A percentile compares a stretch with the other conserved stretches of the same genome.
phyloP scores from a whole-genome alignment of 2,329 filamentous ascomycete species.

The Aspergillus sp. region DNA sequence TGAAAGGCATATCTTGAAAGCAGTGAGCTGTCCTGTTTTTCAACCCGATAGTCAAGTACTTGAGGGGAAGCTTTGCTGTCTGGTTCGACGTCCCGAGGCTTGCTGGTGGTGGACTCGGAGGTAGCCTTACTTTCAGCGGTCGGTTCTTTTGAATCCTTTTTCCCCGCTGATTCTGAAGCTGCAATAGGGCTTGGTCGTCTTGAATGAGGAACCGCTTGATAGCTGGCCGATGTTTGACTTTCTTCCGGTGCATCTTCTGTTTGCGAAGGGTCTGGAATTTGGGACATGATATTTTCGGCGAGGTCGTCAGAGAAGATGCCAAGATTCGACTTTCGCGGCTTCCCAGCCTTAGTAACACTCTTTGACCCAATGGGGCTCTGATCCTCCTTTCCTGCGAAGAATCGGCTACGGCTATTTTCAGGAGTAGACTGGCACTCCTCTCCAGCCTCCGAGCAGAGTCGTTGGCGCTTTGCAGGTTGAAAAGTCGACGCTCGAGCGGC shows the following conservation, averaged over 20 bases:
- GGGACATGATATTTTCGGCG: slow-evolving; percentile 43
- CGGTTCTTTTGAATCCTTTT: background rate
- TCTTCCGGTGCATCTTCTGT: background rate
- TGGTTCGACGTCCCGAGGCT: slow-evolving; percentile 9
- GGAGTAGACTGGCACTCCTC: slow-evolving; percentile 27
- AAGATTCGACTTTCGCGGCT: slow-evolving; percentile 37
- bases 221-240: background rate
- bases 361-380: slow-evolving; percentile 34
- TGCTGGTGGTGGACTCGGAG: slow-evolving; percentile 1
- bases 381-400: slow-evolving; percentile 35
- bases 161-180: background rate
- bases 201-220: background rate
- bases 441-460: slow-evolving; percentile 43
- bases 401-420: slow-evolving; percentile 37
- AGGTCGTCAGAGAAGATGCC: slow-evolving; percentile 48
- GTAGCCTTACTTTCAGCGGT: background rate
- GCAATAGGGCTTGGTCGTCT: background rate
- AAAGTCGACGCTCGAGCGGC: slow-evolving; percentile 34
- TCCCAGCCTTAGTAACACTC: slow-evolving; percentile 27
- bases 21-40: slow-evolving; percentile 28
- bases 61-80: slow-evolving; percentile 22
- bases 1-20: slow-evolving; percentile 30
- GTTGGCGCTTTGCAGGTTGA: slow-evolving; percentile 43
- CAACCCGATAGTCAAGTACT: slow-evolving; percentile 30
- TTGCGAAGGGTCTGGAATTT: slow-evolving; percentile 30